Conservation (phyloP, 2,329 filamentous ascomycete genomes). For the Cordyceps tenuipes region DNA sequence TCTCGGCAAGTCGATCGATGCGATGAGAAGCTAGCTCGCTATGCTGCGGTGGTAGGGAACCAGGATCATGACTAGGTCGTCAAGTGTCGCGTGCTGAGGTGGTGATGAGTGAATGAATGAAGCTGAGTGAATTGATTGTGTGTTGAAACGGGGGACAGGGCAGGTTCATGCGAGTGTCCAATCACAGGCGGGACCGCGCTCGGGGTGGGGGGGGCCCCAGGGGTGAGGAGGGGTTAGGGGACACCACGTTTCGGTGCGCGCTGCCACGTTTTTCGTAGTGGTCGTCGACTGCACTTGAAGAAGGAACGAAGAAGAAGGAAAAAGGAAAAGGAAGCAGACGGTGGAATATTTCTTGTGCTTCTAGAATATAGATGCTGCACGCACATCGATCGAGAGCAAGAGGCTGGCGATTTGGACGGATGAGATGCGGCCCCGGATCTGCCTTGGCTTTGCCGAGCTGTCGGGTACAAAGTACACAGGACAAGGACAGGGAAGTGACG, state of each 20-base stretch:
- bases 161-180: not conserved
- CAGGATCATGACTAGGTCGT: not conserved
- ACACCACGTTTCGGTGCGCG: conserved; percentile 2
- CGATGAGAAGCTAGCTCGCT: not conserved
- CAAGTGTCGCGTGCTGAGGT: not conserved
- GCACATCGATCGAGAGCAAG: not conserved
- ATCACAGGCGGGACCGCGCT: conserved; percentile 9
- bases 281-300: not conserved
- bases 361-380: not conserved
- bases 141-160: not conserved
- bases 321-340: not conserved
- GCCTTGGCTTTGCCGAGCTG: not conserved
- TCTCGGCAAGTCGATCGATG: conserved; percentile 5
- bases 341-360: not conserved
- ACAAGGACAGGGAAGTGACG: not conserved
- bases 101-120: not conserved
- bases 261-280: conserved; percentile 1
- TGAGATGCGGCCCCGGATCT: not conserved
- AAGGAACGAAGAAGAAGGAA: not conserved
- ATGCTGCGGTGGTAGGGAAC: not conserved
- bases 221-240: too few relatives aligned
- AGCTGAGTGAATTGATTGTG: too few relatives aligned
- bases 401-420: not conserved
- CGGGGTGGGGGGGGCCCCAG: not conserved
- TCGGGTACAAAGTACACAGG: too few relatives aligned